phyloP scores from a whole-genome alignment of 192 early-diverging fungal genomes.

The Funneliformis geosporum region DNA sequence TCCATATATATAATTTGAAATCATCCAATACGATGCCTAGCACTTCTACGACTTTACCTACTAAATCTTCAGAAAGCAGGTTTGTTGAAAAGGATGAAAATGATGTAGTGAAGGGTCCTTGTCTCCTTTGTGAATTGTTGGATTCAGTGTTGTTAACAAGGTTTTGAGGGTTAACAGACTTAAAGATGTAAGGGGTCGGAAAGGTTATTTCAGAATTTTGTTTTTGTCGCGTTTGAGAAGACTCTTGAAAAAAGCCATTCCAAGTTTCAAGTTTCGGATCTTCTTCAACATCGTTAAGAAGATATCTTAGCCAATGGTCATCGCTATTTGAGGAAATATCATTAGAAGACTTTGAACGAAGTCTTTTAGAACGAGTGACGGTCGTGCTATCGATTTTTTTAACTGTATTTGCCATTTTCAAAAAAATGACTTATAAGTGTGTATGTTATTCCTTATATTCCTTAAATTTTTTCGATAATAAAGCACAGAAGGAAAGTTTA shows the following conservation, averaged over 20 bases:
- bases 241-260: slow-evolving; percentile 4
- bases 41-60: slow-evolving; percentile 19
- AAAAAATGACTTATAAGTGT: background rate
- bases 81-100: background rate
- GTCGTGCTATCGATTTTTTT: background rate
- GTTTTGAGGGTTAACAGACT: background rate
- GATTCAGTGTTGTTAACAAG: background rate
- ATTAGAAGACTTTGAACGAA: no score
- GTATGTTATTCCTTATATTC: slow-evolving; percentile 5
- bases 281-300: slow-evolving; percentile 26
- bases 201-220: background rate
- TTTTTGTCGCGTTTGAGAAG: background rate
- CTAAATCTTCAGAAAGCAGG: slow-evolving; percentile 22
- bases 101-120: background rate
- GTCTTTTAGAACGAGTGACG: background rate
- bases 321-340: background rate
- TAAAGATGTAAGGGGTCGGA: slow-evolving; percentile 7
- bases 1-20: slow-evolving; percentile 13
- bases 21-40: slow-evolving; percentile 22
- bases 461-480: no score
- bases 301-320: slow-evolving; percentile 6
- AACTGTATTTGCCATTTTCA: slow-evolving; percentile 10
- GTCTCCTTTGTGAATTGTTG: background rate
- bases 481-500: background rate
- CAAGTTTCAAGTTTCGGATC: slow-evolving; percentile 3